Evolutionary conservation across 768 basidiomycete species (phyloP), one percentile per base, ranked within the genome.

Genomic region (Boletus subcaerulescens): DNA sequence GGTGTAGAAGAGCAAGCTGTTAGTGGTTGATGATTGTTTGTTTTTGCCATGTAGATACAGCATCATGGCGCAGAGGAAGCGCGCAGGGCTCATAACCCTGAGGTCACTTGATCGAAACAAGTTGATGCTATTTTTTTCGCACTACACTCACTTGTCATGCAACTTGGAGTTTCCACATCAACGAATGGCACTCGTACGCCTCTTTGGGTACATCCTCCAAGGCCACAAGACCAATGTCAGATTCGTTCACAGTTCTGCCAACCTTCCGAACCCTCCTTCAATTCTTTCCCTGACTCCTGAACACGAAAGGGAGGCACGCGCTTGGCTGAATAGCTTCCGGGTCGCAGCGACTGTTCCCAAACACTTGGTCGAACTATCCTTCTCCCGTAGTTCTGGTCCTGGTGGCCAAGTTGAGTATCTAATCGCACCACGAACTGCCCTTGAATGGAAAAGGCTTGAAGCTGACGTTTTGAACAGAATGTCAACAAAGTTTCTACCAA

Each of bases 401-500:
- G 91, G 91, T 35, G 91, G 91, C 15, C 90, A 91, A 80, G 90
- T 89, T 64, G 54, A 58, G 67, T 58, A 7, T 49, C 39, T 26
- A 10, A 33, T 60, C 45, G 7, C n/a, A 29, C 17, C 31, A 26
- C 17, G 17, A 48, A 22, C 13, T 11, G 31, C 5, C 29, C 29
- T 29, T 9, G 26, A n/a, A 42, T 32, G 35, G 7, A 15, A 13
- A 35, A 17, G 14, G 7, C 22, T 29, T 10, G 7, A 9, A 11
- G 24, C 45, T 54, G 39, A 65, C 38, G 17, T 45, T 20, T 29
- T 32, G 29, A 39, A n/a, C 60, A 92, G 89, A 90, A 93, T 60
- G 91, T 93, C 38, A 93, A 93, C 65, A 93, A 91, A 72, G 80
- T 92, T n/a, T 91, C 89, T 55, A 92, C 91, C 14, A 92, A 92